Evolutionary conservation across 1,139 yeast genomes (phyloP).

Genomic region (Candida sanyaensis): DNA sequence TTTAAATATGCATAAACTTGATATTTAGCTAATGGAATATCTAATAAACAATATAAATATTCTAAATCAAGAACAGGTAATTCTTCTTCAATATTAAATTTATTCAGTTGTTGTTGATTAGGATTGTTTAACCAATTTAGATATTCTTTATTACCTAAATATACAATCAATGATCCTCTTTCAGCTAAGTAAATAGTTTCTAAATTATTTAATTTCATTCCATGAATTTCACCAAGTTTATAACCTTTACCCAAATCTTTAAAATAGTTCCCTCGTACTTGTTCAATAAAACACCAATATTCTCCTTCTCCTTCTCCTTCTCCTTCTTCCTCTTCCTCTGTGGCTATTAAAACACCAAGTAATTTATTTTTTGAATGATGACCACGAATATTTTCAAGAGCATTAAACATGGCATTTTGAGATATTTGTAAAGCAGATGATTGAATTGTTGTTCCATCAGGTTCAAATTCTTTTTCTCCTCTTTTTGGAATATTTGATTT

Average conservation of each 20-base stretch:
- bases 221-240: conserved; percentile 23
- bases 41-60: conserved; percentile 59
- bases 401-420: conserved; percentile 71
- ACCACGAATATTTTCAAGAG: conserved; percentile 60
- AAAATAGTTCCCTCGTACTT: conserved; percentile 73
- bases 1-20: conserved; percentile 76
- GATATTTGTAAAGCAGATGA: conserved; percentile 51
- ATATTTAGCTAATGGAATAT: conserved; percentile 51
- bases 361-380: conserved; percentile 53
- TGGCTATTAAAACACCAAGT: conserved; percentile 46
- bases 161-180: conserved; percentile 75
- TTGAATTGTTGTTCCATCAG: conserved; percentile 75
- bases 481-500: conserved; percentile 51
- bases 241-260: conserved; percentile 67
- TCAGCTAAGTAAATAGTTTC: conserved; percentile 80
- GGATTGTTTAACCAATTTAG: conserved; percentile 17
- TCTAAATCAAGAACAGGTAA: conserved; percentile 59
- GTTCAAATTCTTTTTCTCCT: conserved; percentile 88
- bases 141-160: conserved; percentile 27
- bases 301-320: conserved; percentile 28
- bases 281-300: conserved; percentile 46
- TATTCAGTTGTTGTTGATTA: conserved; percentile 20
- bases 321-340: conserved; percentile 11
- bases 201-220: conserved; percentile 52
- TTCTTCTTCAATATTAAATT: conserved; percentile 22